Conservation (phyloP, 2,329 filamentous ascomycete genomes). For the Fusarium graminum region DNA sequence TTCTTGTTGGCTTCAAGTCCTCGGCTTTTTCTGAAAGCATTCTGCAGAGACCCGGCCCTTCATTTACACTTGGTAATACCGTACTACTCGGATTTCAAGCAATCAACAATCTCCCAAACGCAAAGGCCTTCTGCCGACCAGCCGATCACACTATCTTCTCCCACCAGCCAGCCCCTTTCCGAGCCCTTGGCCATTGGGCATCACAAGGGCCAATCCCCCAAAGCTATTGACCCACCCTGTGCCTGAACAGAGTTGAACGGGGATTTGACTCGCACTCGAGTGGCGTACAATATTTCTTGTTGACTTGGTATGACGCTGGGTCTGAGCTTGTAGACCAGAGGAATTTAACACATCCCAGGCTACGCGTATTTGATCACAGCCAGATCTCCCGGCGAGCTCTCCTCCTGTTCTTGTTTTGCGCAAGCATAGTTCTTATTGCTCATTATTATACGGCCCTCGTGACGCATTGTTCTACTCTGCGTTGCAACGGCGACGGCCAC, state of each 20-base stretch:
- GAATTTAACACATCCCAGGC: constrained; percentile 51
- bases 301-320: constrained; percentile 51
- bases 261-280: constrained; percentile 40
- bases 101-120: constrained; percentile 8
- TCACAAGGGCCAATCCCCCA: constrained; percentile 37
- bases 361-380: constrained; percentile 40
- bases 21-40: constrained; percentile 19
- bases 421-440: constrained; percentile 19
- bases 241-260: constrained; percentile 40
- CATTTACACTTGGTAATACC: constrained; percentile 33
- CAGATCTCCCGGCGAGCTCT: constrained; percentile 29
- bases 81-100: constrained; percentile 14
- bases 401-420: constrained; percentile 18
- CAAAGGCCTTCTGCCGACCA: constrained; percentile 35
- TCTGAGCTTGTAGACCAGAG: constrained; percentile 47
- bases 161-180: constrained; percentile 46
- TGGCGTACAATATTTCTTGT: constrained; percentile 44
- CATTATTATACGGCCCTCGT: constrained; percentile 25
- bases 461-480: constrained; percentile 37
- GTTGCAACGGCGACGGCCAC: constrained; percentile 35
- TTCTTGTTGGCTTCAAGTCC: constrained; percentile 26
- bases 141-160: constrained; percentile 41
- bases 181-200: constrained; percentile 40
- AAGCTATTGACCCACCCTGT: constrained; percentile 44
- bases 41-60: constrained; percentile 30